Evolutionary conservation across 192 early-diverging fungal genomes (phyloP), one percentile per base, ranked within the genome.

Genomic region (Backusella luteola): DNA sequence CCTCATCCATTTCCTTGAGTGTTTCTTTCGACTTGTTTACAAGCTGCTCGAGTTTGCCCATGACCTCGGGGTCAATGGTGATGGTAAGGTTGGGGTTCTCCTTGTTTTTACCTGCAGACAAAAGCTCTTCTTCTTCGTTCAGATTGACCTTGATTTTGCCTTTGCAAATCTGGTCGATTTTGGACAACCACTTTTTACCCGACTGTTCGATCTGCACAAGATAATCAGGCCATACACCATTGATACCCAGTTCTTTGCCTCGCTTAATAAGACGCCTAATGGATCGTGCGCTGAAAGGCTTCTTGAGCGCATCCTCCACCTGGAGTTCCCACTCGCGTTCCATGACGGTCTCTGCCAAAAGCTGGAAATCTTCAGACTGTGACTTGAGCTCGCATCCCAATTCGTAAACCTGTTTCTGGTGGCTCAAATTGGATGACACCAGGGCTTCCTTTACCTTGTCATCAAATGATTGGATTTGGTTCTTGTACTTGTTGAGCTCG

Each of bases 21-120:
- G 70, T 71, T 6, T 29, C 15, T 9, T 71, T 71, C 0, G 70
- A 77, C 1, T 83, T 77, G n/a, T 77, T 79, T 0, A 94, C 85
- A 34, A 73, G 75, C 1, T 78, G 75, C 35, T 92, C 85, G 34
- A 89, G 39, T 67, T 67, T 75, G 32, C 88, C 76, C 26, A 90
- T 79, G 38, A 88, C 6, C 5, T 71, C 19, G 1, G 39, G 39
- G 7, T 71, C 70, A 9, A 71, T 39, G 1, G 14, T 71, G 14
- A 71, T 49, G 9, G 29, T 44, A 17, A 71, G 41, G 8, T 44
- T 46, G 14, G 39, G 39, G 23, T 71, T 32, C 42, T 71, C 36
- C 4, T 49, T 36, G 15, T 71, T 32, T 49, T 71, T 26, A 19
- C 70, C 70, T 1, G 39, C 39, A 8, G 41, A 8, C 14, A 71